Conservation (phyloP, 768 basidiomycete genomes). For the Boletus reticuloceps region DNA sequence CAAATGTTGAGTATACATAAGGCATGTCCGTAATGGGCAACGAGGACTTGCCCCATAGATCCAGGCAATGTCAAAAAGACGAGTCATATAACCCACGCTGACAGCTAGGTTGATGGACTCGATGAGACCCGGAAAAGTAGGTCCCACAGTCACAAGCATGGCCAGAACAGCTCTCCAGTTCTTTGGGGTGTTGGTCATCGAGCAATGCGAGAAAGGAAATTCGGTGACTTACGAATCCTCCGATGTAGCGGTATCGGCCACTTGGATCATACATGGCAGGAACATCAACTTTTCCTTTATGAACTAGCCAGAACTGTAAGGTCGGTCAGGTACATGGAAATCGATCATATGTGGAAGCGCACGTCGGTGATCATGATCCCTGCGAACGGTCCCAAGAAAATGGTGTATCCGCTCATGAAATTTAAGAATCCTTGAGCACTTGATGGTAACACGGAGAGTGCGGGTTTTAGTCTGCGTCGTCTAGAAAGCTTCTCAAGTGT, state of each 20-base stretch:
- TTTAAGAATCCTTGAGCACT: slow-evolving; percentile 65
- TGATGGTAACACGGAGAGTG: too few relatives aligned
- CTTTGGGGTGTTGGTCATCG: slow-evolving; percentile 33
- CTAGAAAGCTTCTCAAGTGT: neutral
- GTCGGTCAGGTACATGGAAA: neutral
- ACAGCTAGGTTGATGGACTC: slow-evolving; percentile 68
- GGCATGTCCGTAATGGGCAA: neutral
- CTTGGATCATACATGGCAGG: slow-evolving; percentile 81
- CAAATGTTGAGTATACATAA: neutral
- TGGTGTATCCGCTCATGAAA: slow-evolving; percentile 83
- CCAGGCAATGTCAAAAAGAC: slow-evolving; percentile 72
- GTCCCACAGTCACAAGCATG: slow-evolving; percentile 64
- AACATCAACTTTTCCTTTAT: slow-evolving; percentile 69
- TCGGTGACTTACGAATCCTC: slow-evolving; percentile 59
- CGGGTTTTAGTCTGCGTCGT: neutral
- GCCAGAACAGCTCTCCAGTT: slow-evolving; percentile 82
- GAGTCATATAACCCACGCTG: slow-evolving; percentile 52
- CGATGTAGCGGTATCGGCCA: slow-evolving; percentile 75
- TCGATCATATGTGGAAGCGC: slow-evolving; percentile 23
- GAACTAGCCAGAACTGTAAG: slow-evolving; percentile 73
- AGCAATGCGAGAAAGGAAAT: neutral
- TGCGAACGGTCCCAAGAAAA: slow-evolving; percentile 84
- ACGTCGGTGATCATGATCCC: slow-evolving; percentile 67
- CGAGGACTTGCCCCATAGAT: slow-evolving; percentile 60
- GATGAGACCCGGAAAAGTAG: slow-evolving; percentile 75